These are phyloP conservation scores for Chlorella sorokiniana DNA, from an alignment of 139 green algal species.

Conservation along the genomic window DNA sequence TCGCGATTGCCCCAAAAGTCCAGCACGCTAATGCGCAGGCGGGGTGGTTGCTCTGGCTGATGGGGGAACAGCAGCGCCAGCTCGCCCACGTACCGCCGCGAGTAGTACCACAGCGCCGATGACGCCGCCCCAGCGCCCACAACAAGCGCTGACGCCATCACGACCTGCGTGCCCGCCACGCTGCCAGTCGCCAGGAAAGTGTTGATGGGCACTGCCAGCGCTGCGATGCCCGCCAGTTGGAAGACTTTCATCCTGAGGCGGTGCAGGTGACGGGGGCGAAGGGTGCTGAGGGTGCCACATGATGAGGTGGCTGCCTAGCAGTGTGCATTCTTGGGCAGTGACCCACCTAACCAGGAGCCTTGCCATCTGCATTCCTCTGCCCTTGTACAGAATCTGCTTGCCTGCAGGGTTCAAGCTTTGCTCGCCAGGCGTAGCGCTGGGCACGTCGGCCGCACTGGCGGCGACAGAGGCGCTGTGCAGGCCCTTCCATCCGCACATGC, in stretches of 20 bases:
- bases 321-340: neutral
- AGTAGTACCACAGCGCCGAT: constrained; percentile 65
- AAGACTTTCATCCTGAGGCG: constrained; percentile 53
- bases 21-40: constrained; percentile 61
- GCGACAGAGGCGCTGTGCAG: too few relatives aligned
- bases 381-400: constrained; percentile 68
- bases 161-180: constrained; percentile 21
- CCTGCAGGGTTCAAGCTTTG: neutral
- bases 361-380: constrained; percentile 67
- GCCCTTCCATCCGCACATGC: too few relatives aligned
- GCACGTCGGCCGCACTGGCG: too few relatives aligned
- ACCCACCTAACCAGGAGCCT: constrained; percentile 71
- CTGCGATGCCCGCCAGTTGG: constrained; percentile 66
- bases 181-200: constrained; percentile 32
- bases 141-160: constrained; percentile 46
- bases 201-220: constrained; percentile 37
- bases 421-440: too few relatives aligned
- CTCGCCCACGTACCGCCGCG: constrained; percentile 80
- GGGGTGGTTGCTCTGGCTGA: neutral
- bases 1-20: constrained; percentile 84
- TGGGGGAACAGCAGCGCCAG: constrained; percentile 58
- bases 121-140: constrained; percentile 51
- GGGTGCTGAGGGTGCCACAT: neutral
- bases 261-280: neutral
- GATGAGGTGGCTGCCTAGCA: neutral